Base-by-base conservation (phyloP, 192 early-diverging fungal genomes). In the Powellomyces hirtus region DNA sequence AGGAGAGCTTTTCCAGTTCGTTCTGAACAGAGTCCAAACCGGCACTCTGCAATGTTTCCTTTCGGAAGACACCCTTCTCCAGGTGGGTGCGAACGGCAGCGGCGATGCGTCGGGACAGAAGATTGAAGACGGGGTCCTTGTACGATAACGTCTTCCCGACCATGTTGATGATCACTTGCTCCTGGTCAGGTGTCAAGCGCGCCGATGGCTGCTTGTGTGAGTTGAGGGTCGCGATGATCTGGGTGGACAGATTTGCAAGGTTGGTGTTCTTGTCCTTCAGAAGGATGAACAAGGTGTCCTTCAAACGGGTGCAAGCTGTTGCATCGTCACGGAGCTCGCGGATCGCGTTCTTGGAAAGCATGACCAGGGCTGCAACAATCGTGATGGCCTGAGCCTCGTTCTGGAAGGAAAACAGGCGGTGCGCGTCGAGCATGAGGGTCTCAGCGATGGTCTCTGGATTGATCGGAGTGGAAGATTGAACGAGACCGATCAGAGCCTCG, bases 301-400 rank as follows among this genome's bases (percentile, higher is more conserved):
- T 69, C 35, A 85, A 42, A 24, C 16, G 33, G 8, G 18, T 29
- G 40, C 78, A 22, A 27, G 69, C 66, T 7, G 52, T 18, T 14
- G 55, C 42, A 13, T 81, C 70, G 14, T 68, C 59, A 4, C 85
- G 57, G 22, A 83, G 60, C 50, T 81, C 81, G 33, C 67, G 50
- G 4, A 77, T 40, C n/a, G 79, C 66, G 59, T 91, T 92, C 66
- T 85, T 86, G 6, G 86, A 76, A 22, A 95, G 71, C 79, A 90
- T 90, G 38, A 89, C 35, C 66, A 95, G 73, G 0, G 86, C 82
- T 13, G 88, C 81, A 1, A 86, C 83, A 33, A 92, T 81, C 0
- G 79, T 84, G 26, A 92, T 55, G 0, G 84, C 82, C 57, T 92
- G 90, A 0, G 81, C 72, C 51, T 92, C 89, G 64, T 92, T 91